These are phyloP conservation scores for Ustilago tritici DNA, from an alignment of 1,284 basidiomycete genomes.

Conservation along the genomic window DNA sequence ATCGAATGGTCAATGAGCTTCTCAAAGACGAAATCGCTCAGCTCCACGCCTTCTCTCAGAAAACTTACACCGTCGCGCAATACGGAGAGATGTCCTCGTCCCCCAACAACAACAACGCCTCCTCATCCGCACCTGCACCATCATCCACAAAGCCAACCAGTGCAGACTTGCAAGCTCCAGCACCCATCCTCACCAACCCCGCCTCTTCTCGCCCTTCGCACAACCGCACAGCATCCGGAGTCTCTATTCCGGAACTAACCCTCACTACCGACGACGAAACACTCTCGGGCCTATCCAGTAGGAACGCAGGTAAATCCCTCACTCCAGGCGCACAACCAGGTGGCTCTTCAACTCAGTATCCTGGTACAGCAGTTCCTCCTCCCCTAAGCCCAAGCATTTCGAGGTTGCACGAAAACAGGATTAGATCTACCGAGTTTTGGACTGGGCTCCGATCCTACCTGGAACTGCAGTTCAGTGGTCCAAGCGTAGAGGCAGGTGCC, in stretches of 20 bases:
- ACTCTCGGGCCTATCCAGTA: slow-evolving; percentile 30
- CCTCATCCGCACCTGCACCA: slow-evolving; percentile 15
- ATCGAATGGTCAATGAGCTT: slow-evolving; percentile 70
- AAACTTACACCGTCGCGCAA: slow-evolving; percentile 65
- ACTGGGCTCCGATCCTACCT: slow-evolving; percentile 55
- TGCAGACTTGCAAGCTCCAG: slow-evolving; percentile 35
- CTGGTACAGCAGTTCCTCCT: slow-evolving; percentile 30
- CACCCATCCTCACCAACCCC: slow-evolving; percentile 28
- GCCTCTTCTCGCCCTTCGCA: slow-evolving; percentile 25
- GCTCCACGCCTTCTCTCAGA: slow-evolving; percentile 71
- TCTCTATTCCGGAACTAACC: slow-evolving; percentile 65
- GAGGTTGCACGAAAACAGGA: slow-evolving; percentile 58
- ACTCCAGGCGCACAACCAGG: slow-evolving; percentile 32
- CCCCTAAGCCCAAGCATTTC: slow-evolving; percentile 57
- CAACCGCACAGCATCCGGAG: slow-evolving; percentile 58
- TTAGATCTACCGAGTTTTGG: slow-evolving; percentile 65
- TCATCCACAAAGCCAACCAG: slow-evolving; percentile 17
- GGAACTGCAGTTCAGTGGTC: slow-evolving; percentile 58
- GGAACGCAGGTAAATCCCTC: slow-evolving; percentile 36
- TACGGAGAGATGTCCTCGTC: slow-evolving; percentile 40
- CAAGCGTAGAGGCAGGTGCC: slow-evolving; percentile 37
- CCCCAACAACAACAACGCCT: not conserved
- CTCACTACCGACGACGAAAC: slow-evolving; percentile 65
- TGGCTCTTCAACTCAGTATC: slow-evolving; percentile 28
- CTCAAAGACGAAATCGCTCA: slow-evolving; percentile 71